phyloP scores from a whole-genome alignment of 192 early-diverging fungal species.

The Radiomyces spectabilis region DNA sequence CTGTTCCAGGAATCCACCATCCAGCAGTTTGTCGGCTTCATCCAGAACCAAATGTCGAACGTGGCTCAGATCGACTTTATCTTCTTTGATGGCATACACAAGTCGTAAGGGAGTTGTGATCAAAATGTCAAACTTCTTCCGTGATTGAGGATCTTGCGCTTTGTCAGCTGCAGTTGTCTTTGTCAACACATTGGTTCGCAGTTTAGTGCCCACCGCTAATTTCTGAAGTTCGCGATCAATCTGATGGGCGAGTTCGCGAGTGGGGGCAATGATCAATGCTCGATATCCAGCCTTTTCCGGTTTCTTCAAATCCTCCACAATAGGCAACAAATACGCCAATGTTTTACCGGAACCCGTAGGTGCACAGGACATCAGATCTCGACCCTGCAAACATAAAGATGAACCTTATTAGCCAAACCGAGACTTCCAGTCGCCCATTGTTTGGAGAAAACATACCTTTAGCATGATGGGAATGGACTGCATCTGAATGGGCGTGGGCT shows the following conservation, averaged over 20 bases:
- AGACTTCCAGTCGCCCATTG: too few species aligned
- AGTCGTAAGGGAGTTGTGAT: slow-evolving; percentile 91
- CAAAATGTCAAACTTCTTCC: slow-evolving; percentile 79
- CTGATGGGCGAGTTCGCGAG: slow-evolving; percentile 87
- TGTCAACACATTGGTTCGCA: slow-evolving; percentile 77
- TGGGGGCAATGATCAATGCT: slow-evolving; percentile 90
- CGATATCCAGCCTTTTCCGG: slow-evolving; percentile 79
- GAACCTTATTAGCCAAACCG: too few species aligned
- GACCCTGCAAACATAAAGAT: slow-evolving; percentile 40
- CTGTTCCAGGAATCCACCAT: slow-evolving; percentile 80
- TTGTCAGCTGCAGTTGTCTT: slow-evolving; percentile 69
- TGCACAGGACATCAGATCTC: slow-evolving; percentile 92
- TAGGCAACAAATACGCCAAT: slow-evolving; percentile 86
- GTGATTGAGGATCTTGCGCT: slow-evolving; percentile 52
- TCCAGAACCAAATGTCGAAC: slow-evolving; percentile 73
- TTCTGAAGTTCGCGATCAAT: slow-evolving; percentile 79
- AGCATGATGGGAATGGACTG: slow-evolving; percentile 57
- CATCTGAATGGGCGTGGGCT: slow-evolving; percentile 38
- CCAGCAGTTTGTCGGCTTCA: slow-evolving; percentile 79
- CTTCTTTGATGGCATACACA: slow-evolving; percentile 77
- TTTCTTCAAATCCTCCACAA: slow-evolving; percentile 76
- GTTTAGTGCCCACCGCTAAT: slow-evolving; percentile 65
- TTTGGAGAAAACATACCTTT: slow-evolving; percentile 37
- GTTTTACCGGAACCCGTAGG: slow-evolving; percentile 99
- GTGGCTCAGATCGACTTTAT: slow-evolving; percentile 61